A percentile compares a stretch with the other conserved stretches of the same genome.
Conservation (phyloP, 257 asterid species). For the Thymus mandschuricus region DNA sequence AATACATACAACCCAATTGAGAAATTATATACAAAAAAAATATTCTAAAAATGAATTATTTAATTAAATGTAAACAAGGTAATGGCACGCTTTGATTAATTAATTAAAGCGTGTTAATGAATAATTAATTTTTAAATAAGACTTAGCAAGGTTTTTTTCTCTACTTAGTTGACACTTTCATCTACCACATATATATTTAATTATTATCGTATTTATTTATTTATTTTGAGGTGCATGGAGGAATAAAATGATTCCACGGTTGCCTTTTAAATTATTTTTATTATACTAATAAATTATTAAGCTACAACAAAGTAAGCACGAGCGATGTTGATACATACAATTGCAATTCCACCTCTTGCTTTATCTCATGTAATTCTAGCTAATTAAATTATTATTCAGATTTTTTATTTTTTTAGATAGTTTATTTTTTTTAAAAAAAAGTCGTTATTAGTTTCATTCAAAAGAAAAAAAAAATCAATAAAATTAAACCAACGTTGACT, state of each 20-base stretch:
- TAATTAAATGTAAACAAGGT: no score
- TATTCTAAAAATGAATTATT: no score
- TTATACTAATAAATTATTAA: neutral
- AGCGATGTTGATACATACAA: constrained; percentile 25
- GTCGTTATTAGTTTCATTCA: neutral
- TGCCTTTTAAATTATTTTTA: constrained; percentile 15
- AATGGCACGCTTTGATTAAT: constrained; percentile 32
- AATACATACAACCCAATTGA: no score
- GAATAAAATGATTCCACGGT: constrained; percentile 29
- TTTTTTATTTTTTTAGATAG: neutral
- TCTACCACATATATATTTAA: neutral
- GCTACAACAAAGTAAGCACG: constrained; percentile 29
- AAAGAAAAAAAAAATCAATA: neutral
- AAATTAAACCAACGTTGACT: constrained; percentile 33
- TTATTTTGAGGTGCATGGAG: neutral
- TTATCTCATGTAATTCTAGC: neutral
- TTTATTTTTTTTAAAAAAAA: no score
- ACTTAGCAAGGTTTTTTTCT: neutral
- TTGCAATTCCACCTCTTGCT: no score
- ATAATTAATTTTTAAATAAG: constrained; percentile 2
- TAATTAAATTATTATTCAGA: neutral
- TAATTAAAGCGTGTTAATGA: constrained; percentile 28
- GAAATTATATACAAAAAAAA: no score
- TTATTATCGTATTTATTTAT: neutral
- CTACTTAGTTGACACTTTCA: constrained; percentile 23